Conservation (phyloP, 2,329 filamentous ascomycete species). For the Xylaria sp. region DNA sequence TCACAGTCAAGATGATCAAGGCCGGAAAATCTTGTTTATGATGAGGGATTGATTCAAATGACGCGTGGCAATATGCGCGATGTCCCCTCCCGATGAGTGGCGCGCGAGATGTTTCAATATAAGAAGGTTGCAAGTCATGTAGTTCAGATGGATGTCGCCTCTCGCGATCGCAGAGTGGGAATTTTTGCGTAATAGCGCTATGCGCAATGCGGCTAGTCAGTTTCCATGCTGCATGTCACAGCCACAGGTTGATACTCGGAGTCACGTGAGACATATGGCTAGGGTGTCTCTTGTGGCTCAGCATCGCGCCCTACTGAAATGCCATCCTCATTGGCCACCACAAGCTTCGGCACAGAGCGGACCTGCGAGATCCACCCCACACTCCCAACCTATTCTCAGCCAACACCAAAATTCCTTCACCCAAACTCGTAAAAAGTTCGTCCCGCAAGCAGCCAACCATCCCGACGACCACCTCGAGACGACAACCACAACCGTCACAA, state of each 20-base stretch:
- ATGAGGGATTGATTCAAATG: slow-evolving; percentile 10
- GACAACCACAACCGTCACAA: slow-evolving; percentile 56
- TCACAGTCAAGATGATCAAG: slow-evolving; percentile 37
- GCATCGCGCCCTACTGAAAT: not conserved
- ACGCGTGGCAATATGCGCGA: slow-evolving; percentile 37
- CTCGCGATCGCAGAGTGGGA: slow-evolving; percentile 38
- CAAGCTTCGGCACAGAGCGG: slow-evolving; percentile 38
- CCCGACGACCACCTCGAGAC: slow-evolving; percentile 32
- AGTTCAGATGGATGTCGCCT: slow-evolving; percentile 36
- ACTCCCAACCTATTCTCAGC: slow-evolving; percentile 39
- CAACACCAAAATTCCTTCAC: slow-evolving; percentile 47
- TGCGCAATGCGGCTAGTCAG: slow-evolving; percentile 21
- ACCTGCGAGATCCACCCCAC: slow-evolving; percentile 45
- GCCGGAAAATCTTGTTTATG: not conserved
- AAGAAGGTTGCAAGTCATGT: slow-evolving; percentile 32
- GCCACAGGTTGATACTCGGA: not conserved
- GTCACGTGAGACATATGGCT: slow-evolving; percentile 31
- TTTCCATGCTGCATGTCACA: slow-evolving; percentile 4
- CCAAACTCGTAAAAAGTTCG: slow-evolving; percentile 45
- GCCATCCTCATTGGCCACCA: slow-evolving; percentile 39
- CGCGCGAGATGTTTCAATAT: slow-evolving; percentile 37
- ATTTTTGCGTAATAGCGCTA: slow-evolving; percentile 40
- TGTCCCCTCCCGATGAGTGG: slow-evolving; percentile 34
- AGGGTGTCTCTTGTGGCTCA: slow-evolving; percentile 13
- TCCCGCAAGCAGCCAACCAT: slow-evolving; percentile 43